These are phyloP conservation scores for Neurospora sp. DNA, from an alignment of 495 filamentous ascomycete species.

Conservation along the genomic window DNA sequence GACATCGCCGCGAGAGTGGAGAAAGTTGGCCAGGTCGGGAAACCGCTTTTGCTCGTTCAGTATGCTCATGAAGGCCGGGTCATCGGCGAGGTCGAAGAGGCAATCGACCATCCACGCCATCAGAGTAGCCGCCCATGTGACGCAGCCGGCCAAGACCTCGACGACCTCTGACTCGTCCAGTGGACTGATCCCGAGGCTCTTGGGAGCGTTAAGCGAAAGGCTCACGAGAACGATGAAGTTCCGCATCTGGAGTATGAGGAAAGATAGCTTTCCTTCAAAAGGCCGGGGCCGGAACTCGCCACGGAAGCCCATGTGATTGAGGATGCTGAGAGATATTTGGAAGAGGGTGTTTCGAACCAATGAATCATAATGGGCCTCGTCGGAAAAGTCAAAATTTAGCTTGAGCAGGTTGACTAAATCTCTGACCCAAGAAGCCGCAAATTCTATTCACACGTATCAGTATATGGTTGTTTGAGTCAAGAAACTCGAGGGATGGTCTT, in stretches of 20 bases:
- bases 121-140: constrained; percentile 59
- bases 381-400: constrained; percentile 57
- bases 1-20: constrained; percentile 38
- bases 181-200: constrained; percentile 36
- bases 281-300: constrained; percentile 48
- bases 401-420: constrained; percentile 58
- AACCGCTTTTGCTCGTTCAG: constrained; percentile 36
- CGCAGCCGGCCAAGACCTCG: constrained; percentile 43
- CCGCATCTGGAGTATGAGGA: constrained; percentile 60
- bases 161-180: constrained; percentile 56
- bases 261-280: constrained; percentile 61
- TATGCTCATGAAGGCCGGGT: constrained; percentile 36
- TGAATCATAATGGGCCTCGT: constrained; percentile 57
- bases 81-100: constrained; percentile 50
- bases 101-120: constrained; percentile 60
- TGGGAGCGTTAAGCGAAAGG: constrained; percentile 41
- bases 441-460: constrained; percentile 28
- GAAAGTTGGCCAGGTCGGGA: constrained; percentile 33
- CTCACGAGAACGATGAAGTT: constrained; percentile 59
- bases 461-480: constrained; percentile 3
- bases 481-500: background rate
- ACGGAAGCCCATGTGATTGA: constrained; percentile 57
- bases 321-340: constrained; percentile 58
- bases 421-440: constrained; percentile 43
- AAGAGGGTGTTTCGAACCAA: constrained; percentile 59